Conservation (phyloP, 2,329 filamentous ascomycete species). For the Dothistroma septosporum region DNA sequence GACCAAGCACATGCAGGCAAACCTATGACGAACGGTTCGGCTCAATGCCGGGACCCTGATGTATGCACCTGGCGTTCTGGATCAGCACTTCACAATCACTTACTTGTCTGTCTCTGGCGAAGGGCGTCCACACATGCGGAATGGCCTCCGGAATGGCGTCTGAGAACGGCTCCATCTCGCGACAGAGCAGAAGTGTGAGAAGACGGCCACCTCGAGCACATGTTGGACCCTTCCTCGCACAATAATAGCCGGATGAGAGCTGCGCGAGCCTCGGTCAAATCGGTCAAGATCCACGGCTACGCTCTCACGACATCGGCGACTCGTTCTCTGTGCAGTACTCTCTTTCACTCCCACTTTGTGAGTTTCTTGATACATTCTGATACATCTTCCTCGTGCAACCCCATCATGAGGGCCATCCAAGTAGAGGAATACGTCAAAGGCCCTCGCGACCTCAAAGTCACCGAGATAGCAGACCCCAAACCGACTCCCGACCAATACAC, state of each 20-base stretch:
- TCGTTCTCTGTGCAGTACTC: not conserved
- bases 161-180: too few relatives aligned
- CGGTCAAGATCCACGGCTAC: not conserved
- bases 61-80: not conserved
- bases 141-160: too few relatives aligned
- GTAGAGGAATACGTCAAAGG: conserved; percentile 40
- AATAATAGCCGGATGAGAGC: not conserved
- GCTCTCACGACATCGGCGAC: not conserved
- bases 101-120: too few relatives aligned
- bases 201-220: not conserved
- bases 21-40: not conserved
- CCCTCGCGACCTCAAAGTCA: conserved; percentile 72
- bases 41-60: not conserved
- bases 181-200: not conserved
- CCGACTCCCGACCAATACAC: conserved; percentile 74
- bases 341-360: not conserved
- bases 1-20: not conserved
- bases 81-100: too few relatives aligned
- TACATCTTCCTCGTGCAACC: not conserved
- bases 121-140: too few relatives aligned
- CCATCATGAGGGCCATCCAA: conserved; percentile 63
- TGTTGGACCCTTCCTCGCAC: not conserved
- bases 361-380: too few relatives aligned
- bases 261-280: not conserved
- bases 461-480: conserved; percentile 67